Conservation (phyloP, 768 basidiomycete species). For the Holtermannia corniformis region DNA sequence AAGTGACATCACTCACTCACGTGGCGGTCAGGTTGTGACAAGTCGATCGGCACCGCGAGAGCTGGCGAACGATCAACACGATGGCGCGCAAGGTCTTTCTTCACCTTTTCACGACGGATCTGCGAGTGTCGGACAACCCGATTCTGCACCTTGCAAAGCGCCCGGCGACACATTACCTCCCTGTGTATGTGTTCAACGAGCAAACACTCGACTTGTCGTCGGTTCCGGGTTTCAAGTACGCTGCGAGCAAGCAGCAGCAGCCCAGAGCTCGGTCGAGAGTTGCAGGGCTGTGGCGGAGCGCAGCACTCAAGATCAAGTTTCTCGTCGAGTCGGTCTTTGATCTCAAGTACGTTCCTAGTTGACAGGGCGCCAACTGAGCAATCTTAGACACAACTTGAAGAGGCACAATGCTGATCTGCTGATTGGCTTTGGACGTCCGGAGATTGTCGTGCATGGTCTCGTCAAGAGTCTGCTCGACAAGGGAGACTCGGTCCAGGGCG, state of each 20-base stretch:
- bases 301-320: slow-evolving; percentile 35
- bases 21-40: no score
- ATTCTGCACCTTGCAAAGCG: slow-evolving; percentile 26
- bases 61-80: slow-evolving; percentile 1
- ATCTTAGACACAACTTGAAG: background rate
- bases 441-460: slow-evolving; percentile 37
- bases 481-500: slow-evolving; percentile 31
- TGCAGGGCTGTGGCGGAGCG: slow-evolving; percentile 25
- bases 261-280: slow-evolving; percentile 16
- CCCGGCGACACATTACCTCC: slow-evolving; percentile 42
- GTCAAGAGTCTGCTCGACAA: slow-evolving; percentile 32
- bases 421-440: slow-evolving; percentile 43
- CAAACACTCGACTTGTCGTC: slow-evolving; percentile 41
- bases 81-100: slow-evolving; percentile 16
- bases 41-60: no score
- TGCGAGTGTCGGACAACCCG: slow-evolving; percentile 32
- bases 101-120: slow-evolving; percentile 36
- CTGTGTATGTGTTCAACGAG: slow-evolving; percentile 45
- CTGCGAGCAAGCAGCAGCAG: background rate
- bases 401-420: slow-evolving; percentile 30
- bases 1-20: no score
- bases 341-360: slow-evolving; percentile 28
- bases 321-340: slow-evolving; percentile 41
- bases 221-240: slow-evolving; percentile 23
- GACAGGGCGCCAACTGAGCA: slow-evolving; percentile 16